Percentiles rank a stretch among this genome's conserved stretches.
Evolutionary conservation across 306 rosid species (phyloP).

Genomic region (Cicer judaicum): DNA sequence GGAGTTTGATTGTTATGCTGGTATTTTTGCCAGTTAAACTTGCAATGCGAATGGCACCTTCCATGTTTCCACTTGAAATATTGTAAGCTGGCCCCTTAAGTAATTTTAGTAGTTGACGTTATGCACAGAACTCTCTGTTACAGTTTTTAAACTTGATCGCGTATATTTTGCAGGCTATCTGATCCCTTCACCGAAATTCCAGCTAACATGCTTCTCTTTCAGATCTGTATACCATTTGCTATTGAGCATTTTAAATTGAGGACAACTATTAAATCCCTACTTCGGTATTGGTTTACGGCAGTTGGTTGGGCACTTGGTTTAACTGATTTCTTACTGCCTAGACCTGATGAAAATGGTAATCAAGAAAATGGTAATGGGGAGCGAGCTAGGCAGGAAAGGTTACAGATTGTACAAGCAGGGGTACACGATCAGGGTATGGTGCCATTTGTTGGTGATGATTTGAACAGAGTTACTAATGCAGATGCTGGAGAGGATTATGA

Average conservation of each 20-base stretch:
- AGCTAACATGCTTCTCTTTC: conserved; percentile 97
- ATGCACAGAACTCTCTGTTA: conserved; percentile 4
- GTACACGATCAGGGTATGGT: conserved; percentile 68
- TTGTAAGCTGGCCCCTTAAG: conserved; percentile 63
- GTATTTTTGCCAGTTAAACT: conserved; percentile 95
- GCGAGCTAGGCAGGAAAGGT: conserved; percentile 83
- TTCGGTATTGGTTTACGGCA: conserved; percentile 90
- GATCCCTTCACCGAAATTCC: conserved; percentile 99
- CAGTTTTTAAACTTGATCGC: conserved; percentile 38
- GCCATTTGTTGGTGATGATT: conserved; percentile 68
- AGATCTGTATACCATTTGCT: conserved; percentile 98
- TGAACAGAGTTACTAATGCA: conserved; percentile 56
- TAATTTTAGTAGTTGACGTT: conserved; percentile 30
- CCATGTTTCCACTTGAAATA: conserved; percentile 94
- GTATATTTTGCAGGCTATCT: conserved; percentile 73
- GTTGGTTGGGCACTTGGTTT: conserved; percentile 99
- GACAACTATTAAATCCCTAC: conserved; percentile 89
- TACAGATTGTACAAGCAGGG: conserved; percentile 70
- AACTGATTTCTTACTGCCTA: conserved; percentile 85
- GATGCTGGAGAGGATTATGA: conserved; percentile 73
- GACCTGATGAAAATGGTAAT: conserved; percentile 76
- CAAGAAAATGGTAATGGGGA: conserved; percentile 92
- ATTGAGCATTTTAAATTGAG: conserved; percentile 95
- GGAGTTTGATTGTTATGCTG: conserved; percentile 98
- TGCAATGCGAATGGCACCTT: conserved; percentile 92